Evolutionary conservation across 352 stramenopile genomes (phyloP).

Genomic region (Hyphochytrium catenoides): DNA sequence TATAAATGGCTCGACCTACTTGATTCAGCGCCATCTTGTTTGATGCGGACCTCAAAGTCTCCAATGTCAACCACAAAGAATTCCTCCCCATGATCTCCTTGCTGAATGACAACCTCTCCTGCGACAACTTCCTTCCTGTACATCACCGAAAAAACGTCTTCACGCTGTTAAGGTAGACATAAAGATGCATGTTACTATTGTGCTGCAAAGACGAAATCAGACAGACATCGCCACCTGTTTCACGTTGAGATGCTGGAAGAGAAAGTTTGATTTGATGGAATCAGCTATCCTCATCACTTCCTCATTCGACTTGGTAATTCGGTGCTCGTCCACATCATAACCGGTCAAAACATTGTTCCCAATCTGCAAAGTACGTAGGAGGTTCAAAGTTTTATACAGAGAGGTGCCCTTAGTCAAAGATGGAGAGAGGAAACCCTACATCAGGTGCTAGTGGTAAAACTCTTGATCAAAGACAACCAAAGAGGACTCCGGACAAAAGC

Average conservation of each 20-base stretch:
- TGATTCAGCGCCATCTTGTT: no score
- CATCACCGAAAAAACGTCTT: conserved; percentile 63
- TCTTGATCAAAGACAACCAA: no score
- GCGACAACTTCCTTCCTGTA: conserved; percentile 44
- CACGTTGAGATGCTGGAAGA: conserved; percentile 71
- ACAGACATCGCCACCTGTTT: conserved; percentile 54
- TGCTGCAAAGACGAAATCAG: no score
- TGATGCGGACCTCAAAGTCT: conserved; percentile 41
- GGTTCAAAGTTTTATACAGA: no score
- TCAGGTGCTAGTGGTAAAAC: no score
- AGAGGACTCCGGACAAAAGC: no score
- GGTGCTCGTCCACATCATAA: conserved; percentile 12
- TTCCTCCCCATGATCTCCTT: conserved; percentile 69
- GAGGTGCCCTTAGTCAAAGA: no score
- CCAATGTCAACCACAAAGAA: conserved; percentile 72
- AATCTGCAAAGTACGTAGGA: no score
- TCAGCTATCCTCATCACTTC: conserved; percentile 59
- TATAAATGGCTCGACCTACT: no score
- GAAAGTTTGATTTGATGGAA: conserved; percentile 67
- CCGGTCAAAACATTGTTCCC: conserved; percentile 13
- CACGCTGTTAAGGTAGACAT: background rate
- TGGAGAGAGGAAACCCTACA: no score
- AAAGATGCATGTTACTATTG: no score
- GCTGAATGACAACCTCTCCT: conserved; percentile 67
- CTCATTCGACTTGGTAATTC: conserved; percentile 30